phyloP scores from a whole-genome alignment of 1,284 basidiomycete species.

The Cryptococcus neoformans region DNA sequence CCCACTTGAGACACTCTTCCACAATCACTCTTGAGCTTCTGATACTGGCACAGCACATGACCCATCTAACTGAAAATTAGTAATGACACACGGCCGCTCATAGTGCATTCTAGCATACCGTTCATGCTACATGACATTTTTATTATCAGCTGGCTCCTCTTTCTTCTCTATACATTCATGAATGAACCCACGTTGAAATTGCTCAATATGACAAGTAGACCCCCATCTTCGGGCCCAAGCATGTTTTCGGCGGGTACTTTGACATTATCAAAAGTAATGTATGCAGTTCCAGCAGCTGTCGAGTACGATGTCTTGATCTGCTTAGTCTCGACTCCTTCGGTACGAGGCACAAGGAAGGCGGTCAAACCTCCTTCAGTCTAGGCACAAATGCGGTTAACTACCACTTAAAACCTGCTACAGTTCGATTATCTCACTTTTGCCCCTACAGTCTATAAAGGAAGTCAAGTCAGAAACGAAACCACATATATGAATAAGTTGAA shows the following conservation, averaged over 20 bases:
- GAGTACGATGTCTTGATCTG: slow-evolving; percentile 83
- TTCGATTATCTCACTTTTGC: slow-evolving; percentile 4
- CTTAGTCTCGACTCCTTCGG: slow-evolving; percentile 76
- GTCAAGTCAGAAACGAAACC: neutral
- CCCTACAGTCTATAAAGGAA: slow-evolving; percentile 30
- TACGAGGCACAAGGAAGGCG: slow-evolving; percentile 73
- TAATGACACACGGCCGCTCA: neutral
- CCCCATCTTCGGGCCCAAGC: slow-evolving; percentile 76
- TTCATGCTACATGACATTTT: slow-evolving; percentile 12
- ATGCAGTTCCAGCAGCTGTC: slow-evolving; percentile 74
- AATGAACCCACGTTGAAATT: slow-evolving; percentile 45
- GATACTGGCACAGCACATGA: slow-evolving; percentile 42
- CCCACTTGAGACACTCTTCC: slow-evolving; percentile 45
- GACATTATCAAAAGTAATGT: slow-evolving; percentile 83
- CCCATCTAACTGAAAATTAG: slow-evolving; percentile 26
- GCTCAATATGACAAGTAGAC: slow-evolving; percentile 68
- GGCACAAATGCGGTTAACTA: neutral
- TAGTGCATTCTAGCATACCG: slow-evolving; percentile 1
- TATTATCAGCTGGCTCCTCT: neutral
- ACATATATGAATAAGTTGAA: neutral
- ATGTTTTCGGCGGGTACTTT: slow-evolving; percentile 82
- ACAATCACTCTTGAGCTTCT: slow-evolving; percentile 39
- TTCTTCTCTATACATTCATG: neutral
- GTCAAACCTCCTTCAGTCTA: slow-evolving; percentile 70
- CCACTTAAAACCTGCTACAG: slow-evolving; percentile 30